Percentiles rank a stretch among this genome's conserved stretches.
phyloP scores from a whole-genome alignment of 148 eudicot genomes.

The Polygonum maritimum region DNA sequence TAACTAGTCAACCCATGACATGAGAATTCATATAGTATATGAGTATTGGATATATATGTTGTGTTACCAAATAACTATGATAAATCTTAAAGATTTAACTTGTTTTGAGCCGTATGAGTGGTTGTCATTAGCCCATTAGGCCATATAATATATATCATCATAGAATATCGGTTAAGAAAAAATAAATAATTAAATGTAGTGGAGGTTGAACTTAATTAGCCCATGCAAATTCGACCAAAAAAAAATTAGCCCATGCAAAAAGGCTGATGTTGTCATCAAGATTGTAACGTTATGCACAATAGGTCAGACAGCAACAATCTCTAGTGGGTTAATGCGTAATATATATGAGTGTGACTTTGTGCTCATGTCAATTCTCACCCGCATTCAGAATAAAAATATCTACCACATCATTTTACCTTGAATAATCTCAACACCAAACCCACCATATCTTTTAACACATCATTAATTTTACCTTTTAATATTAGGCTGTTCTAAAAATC shows the following conservation, averaged over 20 bases:
- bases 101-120: neutral
- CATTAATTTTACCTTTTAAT: too few species aligned
- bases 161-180: neutral
- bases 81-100: neutral
- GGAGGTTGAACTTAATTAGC: neutral
- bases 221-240: too few species aligned
- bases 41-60: too few species aligned
- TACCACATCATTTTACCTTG: neutral
- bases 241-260: neutral
- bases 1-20: too few species aligned
- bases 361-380: constrained; percentile 3
- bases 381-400: neutral
- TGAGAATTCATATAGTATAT: too few species aligned
- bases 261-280: neutral
- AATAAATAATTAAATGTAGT: neutral
- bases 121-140: neutral
- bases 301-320: neutral
- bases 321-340: neutral
- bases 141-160: neutral
- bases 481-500: too few species aligned
- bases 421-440: too few species aligned
- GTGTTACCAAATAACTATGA: too few species aligned
- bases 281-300: neutral
- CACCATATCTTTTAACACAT: too few species aligned
- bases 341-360: neutral